These are phyloP conservation scores for Lentinula sp. DNA, from an alignment of 768 basidiomycete species.

Conservation along the genomic window DNA sequence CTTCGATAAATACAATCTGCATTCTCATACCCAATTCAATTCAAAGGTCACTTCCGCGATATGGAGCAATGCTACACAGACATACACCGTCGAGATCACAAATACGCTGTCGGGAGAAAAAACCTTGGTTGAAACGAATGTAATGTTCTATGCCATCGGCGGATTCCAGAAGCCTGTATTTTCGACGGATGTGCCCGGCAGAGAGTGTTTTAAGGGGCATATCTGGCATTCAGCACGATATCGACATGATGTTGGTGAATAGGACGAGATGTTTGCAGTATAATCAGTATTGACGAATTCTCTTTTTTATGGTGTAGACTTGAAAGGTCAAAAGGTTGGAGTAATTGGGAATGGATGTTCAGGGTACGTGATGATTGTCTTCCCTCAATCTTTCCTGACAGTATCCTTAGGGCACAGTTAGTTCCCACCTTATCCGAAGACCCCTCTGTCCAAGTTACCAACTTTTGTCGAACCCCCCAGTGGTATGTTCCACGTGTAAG, in stretches of 20 bases:
- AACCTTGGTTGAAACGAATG: conserved; percentile 31
- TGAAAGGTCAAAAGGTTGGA: conserved; percentile 48
- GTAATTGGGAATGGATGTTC: conserved; percentile 63
- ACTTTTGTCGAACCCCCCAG: conserved; percentile 56
- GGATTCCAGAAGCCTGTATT: conserved; percentile 41
- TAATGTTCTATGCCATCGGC: conserved; percentile 45
- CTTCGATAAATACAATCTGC: conserved; percentile 12
- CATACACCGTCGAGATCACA: conserved; percentile 36
- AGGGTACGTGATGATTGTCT: conserved; percentile 29
- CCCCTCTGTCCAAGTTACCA: conserved; percentile 41
- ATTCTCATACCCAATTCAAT: conserved; percentile 33
- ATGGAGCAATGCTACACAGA: conserved; percentile 38
- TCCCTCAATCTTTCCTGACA: neutral
- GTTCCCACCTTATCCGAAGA: conserved; percentile 48
- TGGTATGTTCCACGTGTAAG: conserved; percentile 52
- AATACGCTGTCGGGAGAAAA: conserved; percentile 29
- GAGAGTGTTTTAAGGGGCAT: conserved; percentile 40
- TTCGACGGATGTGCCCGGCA: conserved; percentile 36
- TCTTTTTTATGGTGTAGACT: conserved; percentile 7
- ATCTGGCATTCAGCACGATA: conserved; percentile 52
- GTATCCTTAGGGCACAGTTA: conserved; percentile 45
- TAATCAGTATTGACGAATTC: too few species aligned
- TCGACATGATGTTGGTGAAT: conserved; percentile 40
- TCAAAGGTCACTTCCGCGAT: conserved; percentile 31
- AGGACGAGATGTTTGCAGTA: neutral